Base-by-base conservation (phyloP, 345 rosid species). In the Eutrema yunnanense region DNA sequence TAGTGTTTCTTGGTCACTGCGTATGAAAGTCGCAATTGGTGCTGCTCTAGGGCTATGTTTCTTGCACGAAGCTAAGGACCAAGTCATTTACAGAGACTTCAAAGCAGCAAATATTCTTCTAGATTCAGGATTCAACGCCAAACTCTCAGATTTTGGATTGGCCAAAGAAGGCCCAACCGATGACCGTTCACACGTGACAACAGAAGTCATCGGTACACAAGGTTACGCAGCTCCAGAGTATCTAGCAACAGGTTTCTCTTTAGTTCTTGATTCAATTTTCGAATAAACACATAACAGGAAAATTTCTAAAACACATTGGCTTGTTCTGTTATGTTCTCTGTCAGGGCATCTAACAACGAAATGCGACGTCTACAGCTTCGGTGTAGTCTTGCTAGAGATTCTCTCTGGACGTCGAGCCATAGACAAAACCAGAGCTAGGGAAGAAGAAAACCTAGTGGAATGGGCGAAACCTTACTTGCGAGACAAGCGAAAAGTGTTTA, bases 171-270 rank as follows among this genome's bases (percentile, higher is more conserved):
- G 97, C 11, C 96, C 99, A 9, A 91, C 85, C 3, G 99, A 90
- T 42, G 88, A 94, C 47, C 86, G 85, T 68, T 91, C 92, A 63
- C 99, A 94, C 57, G 97, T 94, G 32, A 89, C 97, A 8, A 91
- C 99, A 5, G 84, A 85, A 82, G 90, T 91, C 32, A 78, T 91
- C 5, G 97, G 97, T 76, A 94, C 97, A 43, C 86, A 79, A 55
- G 97, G 99, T 60, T 94, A 91, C 62, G 96, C 99, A 61, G 99
- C 99, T 32, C 96, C 96, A 0, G 97, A 94, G 44, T 94, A 91
- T 62, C 82, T 94, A 27, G 96, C 93, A 3, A 91, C 97, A 77
- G 97, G 98, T 89, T 29, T 62, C 8, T 73, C 13, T 53, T 16
- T 7, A 8, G 34, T 41, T 16, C 33, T 10, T 47, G 2, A 5